Conservation (phyloP, 1,139 yeast genomes). For the Suhomyces chickasaworum region DNA sequence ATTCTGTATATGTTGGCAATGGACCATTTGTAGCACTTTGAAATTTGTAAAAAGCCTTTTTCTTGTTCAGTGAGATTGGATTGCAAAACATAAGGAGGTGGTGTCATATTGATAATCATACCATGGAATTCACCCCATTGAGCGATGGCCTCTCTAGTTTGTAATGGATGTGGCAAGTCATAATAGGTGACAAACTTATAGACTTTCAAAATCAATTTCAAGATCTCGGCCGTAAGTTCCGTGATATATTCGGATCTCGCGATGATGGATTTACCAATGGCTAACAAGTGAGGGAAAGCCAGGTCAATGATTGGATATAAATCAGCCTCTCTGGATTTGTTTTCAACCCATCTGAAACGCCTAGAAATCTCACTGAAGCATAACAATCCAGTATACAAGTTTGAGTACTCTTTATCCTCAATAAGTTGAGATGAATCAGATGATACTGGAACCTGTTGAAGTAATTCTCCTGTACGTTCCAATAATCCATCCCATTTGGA, state of each 20-base stretch:
- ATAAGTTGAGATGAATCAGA: background rate
- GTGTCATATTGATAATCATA: conserved; percentile 58
- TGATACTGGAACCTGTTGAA: conserved; percentile 37
- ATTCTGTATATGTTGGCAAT: conserved; percentile 75
- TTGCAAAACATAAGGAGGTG: conserved; percentile 48
- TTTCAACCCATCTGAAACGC: conserved; percentile 75
- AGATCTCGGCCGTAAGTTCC: conserved; percentile 68
- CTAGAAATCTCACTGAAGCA: conserved; percentile 76
- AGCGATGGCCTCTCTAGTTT: conserved; percentile 55
- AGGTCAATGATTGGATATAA: conserved; percentile 62
- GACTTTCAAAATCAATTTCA: conserved; percentile 72
- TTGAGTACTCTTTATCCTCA: conserved; percentile 47
- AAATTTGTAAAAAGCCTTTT: conserved; percentile 39
- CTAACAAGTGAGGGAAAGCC: conserved; percentile 70
- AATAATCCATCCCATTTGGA: conserved; percentile 76
- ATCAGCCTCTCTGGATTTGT: conserved; percentile 53
- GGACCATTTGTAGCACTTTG: conserved; percentile 89
- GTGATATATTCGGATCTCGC: conserved; percentile 38
- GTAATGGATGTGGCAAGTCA: conserved; percentile 74
- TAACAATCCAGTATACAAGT: conserved; percentile 74
- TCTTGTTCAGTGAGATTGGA: conserved; percentile 35
- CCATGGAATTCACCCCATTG: conserved; percentile 84
- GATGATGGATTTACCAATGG: conserved; percentile 62
- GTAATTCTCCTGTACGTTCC: conserved; percentile 57
- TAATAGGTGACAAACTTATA: conserved; percentile 82